Percentiles rank a stretch among this genome's conserved stretches.
Evolutionary conservation across 371 early-diverging fungal species (phyloP).

Genomic region (Mortierella sp.): DNA sequence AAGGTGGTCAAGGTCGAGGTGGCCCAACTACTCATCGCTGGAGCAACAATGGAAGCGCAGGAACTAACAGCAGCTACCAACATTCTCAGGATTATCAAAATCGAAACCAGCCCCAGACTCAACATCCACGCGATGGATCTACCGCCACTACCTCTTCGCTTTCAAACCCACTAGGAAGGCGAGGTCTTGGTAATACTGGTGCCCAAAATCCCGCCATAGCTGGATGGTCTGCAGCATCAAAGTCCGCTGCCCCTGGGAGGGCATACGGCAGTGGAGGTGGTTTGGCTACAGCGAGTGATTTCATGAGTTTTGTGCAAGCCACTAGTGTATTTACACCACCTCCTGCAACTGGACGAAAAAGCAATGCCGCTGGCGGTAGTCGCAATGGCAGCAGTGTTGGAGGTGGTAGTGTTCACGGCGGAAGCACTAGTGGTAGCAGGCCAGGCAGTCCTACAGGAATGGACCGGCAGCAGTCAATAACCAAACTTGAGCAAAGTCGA

Average conservation of each 20-base stretch:
- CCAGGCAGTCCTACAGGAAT: constrained; percentile 13
- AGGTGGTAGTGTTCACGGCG: constrained; percentile 3
- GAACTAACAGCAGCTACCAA: background rate
- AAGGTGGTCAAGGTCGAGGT: background rate
- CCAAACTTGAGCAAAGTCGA: no score
- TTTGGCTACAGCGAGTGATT: constrained; percentile 30
- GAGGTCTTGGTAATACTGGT: background rate
- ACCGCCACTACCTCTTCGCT: background rate
- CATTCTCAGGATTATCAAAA: background rate
- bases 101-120: no score
- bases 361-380: background rate
- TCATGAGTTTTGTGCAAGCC: constrained; percentile 23
- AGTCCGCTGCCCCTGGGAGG: background rate
- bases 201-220: background rate
- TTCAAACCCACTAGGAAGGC: background rate
- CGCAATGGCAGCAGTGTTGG: background rate
- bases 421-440: constrained; percentile 2
- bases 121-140: constrained; percentile 7
- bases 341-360: background rate
- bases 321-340: constrained; percentile 21
- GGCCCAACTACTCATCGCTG: background rate
- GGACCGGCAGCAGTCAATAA: constrained; percentile 1
- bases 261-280: background rate
- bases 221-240: background rate
- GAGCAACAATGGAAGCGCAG: background rate